phyloP scores from a whole-genome alignment of 2,329 filamentous ascomycete genomes.

The Ascochyta viciae-villosae region DNA sequence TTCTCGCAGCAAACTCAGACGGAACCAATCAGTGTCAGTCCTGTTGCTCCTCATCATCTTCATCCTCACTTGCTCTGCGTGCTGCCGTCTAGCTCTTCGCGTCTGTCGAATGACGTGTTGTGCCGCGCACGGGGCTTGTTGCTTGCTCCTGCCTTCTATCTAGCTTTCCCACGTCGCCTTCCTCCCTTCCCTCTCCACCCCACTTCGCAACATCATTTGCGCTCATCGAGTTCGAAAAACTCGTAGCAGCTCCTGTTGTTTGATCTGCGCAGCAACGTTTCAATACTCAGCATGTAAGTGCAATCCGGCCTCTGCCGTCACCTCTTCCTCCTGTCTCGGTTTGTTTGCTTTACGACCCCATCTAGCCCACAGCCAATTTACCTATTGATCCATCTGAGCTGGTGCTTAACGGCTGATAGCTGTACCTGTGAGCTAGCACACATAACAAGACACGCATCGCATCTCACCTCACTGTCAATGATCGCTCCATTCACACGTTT shows the following conservation, averaged over 20 bases:
- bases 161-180: background rate
- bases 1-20: background rate
- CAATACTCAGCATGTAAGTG: background rate
- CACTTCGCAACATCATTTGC: background rate
- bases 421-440: background rate
- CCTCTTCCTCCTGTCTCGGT: background rate
- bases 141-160: slow-evolving; percentile 23
- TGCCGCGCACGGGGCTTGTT: slow-evolving; percentile 17
- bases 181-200: background rate
- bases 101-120: slow-evolving; percentile 1
- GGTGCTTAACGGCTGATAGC: background rate
- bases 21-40: background rate
- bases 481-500: background rate
- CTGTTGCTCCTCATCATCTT: slow-evolving; percentile 10
- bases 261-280: background rate
- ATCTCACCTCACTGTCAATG: slow-evolving; percentile 8
- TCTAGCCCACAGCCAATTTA: background rate
- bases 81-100: background rate
- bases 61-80: slow-evolving; percentile 1
- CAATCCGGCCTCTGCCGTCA: background rate
- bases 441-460: background rate
- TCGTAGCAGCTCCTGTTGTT: background rate
- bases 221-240: background rate
- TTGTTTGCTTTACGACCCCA: background rate
- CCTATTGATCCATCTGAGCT: background rate